Conservation (phyloP, 1,284 basidiomycete genomes). For the Ceratobasidium sp. region DNA sequence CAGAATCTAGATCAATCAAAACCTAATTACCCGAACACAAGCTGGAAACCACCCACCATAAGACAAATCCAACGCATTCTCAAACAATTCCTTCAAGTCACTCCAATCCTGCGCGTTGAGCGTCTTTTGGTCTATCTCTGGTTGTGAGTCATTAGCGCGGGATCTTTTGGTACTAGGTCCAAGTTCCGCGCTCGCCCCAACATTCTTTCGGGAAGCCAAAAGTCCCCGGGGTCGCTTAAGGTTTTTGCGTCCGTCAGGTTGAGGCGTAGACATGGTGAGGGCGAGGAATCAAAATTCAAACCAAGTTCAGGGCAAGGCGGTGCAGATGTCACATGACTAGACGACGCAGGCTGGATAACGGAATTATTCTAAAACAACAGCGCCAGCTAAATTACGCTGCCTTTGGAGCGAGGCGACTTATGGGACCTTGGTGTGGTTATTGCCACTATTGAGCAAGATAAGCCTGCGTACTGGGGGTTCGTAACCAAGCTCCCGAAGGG, state of each 20-base stretch:
- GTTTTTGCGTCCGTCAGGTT: constrained; percentile 8
- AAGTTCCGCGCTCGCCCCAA: background rate
- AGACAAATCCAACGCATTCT: constrained; percentile 65
- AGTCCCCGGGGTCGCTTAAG: constrained; percentile 35
- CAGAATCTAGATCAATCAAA: constrained; percentile 38
- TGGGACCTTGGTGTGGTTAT: too few species aligned
- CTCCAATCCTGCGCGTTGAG: constrained; percentile 67
- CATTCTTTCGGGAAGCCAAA: constrained; percentile 23
- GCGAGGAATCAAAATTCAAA: constrained; percentile 26
- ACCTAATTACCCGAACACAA: background rate
- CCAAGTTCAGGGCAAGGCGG: background rate
- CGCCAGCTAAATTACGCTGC: too few species aligned
- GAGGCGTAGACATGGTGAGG: constrained; percentile 10
- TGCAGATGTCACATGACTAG: too few species aligned
- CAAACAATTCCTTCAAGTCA: constrained; percentile 70
- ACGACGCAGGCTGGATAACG: too few species aligned
- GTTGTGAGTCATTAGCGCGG: background rate
- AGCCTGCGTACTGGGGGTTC: too few species aligned
- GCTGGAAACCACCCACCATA: constrained; percentile 58
- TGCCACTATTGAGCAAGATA: too few species aligned
- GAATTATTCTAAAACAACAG: too few species aligned
- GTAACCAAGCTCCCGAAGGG: too few species aligned
- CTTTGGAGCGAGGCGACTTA: too few species aligned
- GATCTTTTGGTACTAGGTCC: constrained; percentile 16
- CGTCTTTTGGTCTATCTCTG: constrained; percentile 16